phyloP scores from a whole-genome alignment of 441 rosid species.

The Pelargonium fulgidum region DNA sequence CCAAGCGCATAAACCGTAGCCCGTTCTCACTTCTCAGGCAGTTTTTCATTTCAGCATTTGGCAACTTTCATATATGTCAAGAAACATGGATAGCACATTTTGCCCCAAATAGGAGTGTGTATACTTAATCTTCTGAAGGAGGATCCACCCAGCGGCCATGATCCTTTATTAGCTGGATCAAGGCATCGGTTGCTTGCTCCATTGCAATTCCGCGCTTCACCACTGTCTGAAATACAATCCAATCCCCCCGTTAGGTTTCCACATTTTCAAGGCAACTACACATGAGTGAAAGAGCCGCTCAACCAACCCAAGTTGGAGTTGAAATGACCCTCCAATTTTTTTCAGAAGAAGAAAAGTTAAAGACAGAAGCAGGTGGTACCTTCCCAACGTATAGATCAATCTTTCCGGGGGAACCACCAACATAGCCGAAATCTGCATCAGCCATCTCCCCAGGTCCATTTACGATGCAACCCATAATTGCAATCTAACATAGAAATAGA shows the following conservation, averaged over 20 bases:
- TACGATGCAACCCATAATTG: conserved; percentile 99
- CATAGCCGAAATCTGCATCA: conserved; percentile 94
- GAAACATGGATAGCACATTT: too few relatives aligned
- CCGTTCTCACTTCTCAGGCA: too few relatives aligned
- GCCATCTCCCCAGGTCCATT: conserved; percentile 99
- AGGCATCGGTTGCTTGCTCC: conserved; percentile 77
- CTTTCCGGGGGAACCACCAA: conserved; percentile 95
- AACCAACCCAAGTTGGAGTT: too few relatives aligned
- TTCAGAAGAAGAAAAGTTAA: too few relatives aligned
- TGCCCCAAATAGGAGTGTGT: too few relatives aligned
- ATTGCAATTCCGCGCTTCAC: conserved; percentile 88
- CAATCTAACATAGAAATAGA: conserved; percentile 41
- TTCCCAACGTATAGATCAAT: conserved; percentile 91
- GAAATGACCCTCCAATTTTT: background rate
- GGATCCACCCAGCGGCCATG: conserved; percentile 95
- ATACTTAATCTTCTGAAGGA: conserved; percentile 50
- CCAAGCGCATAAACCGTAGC: too few relatives aligned
- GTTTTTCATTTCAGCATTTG: too few relatives aligned
- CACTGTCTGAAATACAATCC: conserved; percentile 55
- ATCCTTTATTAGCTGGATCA: conserved; percentile 86
- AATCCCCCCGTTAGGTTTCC: too few relatives aligned
- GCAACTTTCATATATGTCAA: too few relatives aligned
- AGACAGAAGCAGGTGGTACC: conserved; percentile 29
- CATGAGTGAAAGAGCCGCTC: too few relatives aligned
- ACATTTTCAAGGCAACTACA: too few relatives aligned